Evolutionary conservation across 2,329 filamentous ascomycete species (phyloP).

Genomic region (Leptographium lundbergii): DNA sequence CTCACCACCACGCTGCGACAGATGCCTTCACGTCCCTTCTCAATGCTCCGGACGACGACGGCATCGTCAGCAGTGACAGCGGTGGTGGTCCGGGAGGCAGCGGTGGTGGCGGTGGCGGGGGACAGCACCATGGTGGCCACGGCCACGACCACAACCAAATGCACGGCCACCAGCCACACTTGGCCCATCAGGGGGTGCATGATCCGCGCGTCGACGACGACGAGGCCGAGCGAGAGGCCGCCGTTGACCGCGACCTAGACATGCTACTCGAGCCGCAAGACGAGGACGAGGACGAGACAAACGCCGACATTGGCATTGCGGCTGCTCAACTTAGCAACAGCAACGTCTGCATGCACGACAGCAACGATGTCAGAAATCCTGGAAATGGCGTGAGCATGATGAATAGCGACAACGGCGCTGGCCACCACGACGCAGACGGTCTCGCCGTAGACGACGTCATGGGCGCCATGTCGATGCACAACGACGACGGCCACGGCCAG

Average conservation of each 20-base stretch:
- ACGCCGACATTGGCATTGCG: background rate
- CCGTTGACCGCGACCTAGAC: constrained; percentile 35
- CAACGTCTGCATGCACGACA: background rate
- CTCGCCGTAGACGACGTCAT: background rate
- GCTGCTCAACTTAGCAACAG: constrained; percentile 10
- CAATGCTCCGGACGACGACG: constrained; percentile 28
- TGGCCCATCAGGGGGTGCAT: constrained; percentile 3
- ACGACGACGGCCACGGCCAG: background rate
- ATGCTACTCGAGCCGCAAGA: constrained; percentile 37
- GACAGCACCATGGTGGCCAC: background rate
- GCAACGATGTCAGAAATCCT: background rate
- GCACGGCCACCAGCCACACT: constrained; percentile 4
- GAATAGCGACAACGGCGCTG: background rate
- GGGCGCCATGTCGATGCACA: background rate
- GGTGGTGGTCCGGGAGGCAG: background rate
- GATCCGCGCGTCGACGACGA: constrained; percentile 13
- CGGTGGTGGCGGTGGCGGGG: background rate
- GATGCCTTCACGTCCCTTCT: constrained; percentile 42
- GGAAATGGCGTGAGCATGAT: background rate
- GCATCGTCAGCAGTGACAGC: constrained; percentile 5
- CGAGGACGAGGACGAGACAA: constrained; percentile 23
- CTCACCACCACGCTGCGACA: constrained; percentile 24
- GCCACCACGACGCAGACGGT: constrained; percentile 2
- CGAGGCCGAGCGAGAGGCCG: constrained; percentile 24
- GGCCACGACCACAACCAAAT: constrained; percentile 4